These are phyloP conservation scores for Hura crepitans DNA, from an alignment of 441 rosid genomes.

Conservation along the genomic window DNA sequence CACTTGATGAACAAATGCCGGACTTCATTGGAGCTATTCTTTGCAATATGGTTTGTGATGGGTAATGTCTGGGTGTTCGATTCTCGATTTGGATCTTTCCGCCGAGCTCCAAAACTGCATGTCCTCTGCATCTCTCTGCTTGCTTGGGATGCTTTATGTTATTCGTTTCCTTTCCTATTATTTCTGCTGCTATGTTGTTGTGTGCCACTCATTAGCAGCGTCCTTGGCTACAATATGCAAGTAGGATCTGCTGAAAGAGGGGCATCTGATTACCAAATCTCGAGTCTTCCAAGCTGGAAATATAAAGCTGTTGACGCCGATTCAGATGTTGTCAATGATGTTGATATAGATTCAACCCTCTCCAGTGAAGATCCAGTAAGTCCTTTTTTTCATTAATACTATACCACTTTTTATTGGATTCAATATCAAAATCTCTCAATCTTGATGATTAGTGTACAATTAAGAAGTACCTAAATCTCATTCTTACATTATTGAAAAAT, in stretches of 20 bases:
- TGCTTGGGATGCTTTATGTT: constrained; percentile 80
- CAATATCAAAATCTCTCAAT: too few relatives aligned
- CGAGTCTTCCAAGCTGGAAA: constrained; percentile 69
- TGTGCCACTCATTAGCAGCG: constrained; percentile 70
- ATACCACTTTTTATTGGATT: not conserved
- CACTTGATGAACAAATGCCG: constrained; percentile 88
- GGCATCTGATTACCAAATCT: constrained; percentile 89
- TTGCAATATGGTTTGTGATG: constrained; percentile 79
- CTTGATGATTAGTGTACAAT: not conserved
- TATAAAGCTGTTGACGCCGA: constrained; percentile 43
- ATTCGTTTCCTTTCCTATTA: constrained; percentile 82
- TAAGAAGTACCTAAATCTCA: not conserved
- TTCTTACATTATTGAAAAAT: not conserved
- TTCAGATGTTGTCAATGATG: constrained; percentile 28
- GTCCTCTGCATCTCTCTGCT: constrained; percentile 78
- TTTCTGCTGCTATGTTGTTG: constrained; percentile 80
- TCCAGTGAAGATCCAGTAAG: constrained; percentile 61
- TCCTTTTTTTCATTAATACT: not conserved
- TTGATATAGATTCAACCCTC: constrained; percentile 25
- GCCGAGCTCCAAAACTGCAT: constrained; percentile 72
- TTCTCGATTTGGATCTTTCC: constrained; percentile 76
- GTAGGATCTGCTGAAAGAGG: constrained; percentile 67
- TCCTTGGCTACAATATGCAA: constrained; percentile 91
- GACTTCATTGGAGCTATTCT: constrained; percentile 67
- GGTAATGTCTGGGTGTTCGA: constrained; percentile 97